Conservation (phyloP, 176 grass and related monocot genomes). For the Oryza australiensis region DNA sequence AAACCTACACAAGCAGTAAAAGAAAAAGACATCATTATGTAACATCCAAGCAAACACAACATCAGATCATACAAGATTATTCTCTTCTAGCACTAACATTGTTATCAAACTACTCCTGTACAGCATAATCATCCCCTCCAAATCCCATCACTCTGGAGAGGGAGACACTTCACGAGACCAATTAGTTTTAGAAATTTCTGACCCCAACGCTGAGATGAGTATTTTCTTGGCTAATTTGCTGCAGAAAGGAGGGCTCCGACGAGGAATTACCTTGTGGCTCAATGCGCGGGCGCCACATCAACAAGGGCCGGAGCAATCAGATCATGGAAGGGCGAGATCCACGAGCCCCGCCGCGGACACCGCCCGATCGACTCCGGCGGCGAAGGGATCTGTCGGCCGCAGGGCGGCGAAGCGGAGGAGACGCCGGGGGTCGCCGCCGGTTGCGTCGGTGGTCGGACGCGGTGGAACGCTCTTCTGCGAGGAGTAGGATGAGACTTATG, state of each 20-base stretch:
- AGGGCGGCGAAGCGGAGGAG: background rate
- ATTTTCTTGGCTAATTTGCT: background rate
- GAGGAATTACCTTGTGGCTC: background rate
- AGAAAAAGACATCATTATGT: background rate
- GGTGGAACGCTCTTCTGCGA: background rate
- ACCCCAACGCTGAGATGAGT: background rate
- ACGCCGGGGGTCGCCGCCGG: background rate
- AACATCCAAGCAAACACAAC: background rate
- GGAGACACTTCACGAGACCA: background rate
- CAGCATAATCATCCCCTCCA: background rate
- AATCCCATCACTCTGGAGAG: background rate
- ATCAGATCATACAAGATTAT: background rate
- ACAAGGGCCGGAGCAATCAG: background rate
- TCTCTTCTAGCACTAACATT: background rate
- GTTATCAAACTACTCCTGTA: background rate
- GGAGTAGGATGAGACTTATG: background rate
- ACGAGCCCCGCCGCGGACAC: no score
- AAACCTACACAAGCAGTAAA: conserved; percentile 16
- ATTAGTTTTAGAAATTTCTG: background rate
- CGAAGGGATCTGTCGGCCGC: no score
- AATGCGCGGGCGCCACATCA: background rate
- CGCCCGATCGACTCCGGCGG: no score
- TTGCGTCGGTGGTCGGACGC: background rate
- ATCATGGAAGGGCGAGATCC: no score
- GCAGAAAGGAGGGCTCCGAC: background rate